Percentiles rank a stretch among this genome's conserved stretches.
These are phyloP conservation scores for Onygenales sp. DNA, from an alignment of 2,329 filamentous ascomycete species.

Conservation along the genomic window DNA sequence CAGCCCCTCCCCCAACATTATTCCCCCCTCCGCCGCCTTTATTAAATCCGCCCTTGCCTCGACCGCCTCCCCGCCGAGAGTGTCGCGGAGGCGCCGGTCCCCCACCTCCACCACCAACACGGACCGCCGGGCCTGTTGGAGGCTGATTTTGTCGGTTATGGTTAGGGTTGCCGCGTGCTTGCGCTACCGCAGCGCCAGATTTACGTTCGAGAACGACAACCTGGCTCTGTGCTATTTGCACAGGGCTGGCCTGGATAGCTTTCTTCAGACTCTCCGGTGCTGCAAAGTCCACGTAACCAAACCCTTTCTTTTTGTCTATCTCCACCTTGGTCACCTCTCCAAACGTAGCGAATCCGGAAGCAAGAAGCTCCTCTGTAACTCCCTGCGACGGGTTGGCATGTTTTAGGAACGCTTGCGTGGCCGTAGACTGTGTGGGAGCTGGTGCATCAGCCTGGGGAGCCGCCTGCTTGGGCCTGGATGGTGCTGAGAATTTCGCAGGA, in stretches of 20 bases:
- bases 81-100: neutral
- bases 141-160: conserved; percentile 5
- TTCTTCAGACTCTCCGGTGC: conserved; percentile 63
- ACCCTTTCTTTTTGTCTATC: conserved; percentile 89
- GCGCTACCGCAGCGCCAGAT: conserved; percentile 7
- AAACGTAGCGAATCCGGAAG: conserved; percentile 63
- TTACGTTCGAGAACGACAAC: conserved; percentile 71
- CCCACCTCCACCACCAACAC: neutral
- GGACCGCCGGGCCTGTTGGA: neutral
- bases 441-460: conserved; percentile 10
- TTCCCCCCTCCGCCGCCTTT: neutral
- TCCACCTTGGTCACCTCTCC: conserved; percentile 72
- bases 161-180: conserved; percentile 2
- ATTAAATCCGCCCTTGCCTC: neutral
- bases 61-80: neutral
- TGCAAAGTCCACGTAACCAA: conserved; percentile 84
- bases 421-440: conserved; percentile 15
- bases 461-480: conserved; percentile 6
- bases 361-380: conserved; percentile 72
- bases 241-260: conserved; percentile 71
- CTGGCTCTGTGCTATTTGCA: conserved; percentile 72
- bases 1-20: neutral
- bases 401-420: conserved; percentile 58
- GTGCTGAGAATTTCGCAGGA: neutral
- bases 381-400: conserved; percentile 84